phyloP scores from a whole-genome alignment of 2,329 filamentous ascomycete genomes.

The Neonectria sp. region DNA sequence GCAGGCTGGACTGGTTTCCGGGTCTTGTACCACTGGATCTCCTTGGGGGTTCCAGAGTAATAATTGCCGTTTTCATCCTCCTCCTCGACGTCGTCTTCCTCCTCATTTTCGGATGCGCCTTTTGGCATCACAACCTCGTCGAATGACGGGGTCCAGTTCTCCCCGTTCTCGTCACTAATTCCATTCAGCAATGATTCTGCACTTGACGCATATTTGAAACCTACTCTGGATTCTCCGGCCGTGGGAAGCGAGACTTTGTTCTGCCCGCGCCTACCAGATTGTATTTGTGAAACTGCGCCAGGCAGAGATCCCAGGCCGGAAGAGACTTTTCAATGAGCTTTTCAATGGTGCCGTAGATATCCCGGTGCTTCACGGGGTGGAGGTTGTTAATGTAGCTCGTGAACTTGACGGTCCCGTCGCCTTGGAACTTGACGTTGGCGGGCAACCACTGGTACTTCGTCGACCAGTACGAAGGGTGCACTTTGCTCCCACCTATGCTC shows the following conservation, averaged over 20 bases:
- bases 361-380: conserved; percentile 52
- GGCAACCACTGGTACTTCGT: conserved; percentile 48
- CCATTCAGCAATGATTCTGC: not conserved
- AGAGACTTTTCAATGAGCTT: conserved; percentile 54
- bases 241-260: conserved; percentile 30
- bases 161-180: conserved; percentile 29
- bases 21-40: not conserved
- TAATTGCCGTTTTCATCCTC: conserved; percentile 16
- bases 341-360: conserved; percentile 56
- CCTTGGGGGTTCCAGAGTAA: not conserved
- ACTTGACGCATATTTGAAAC: rapidly evolving
- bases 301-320: conserved; percentile 64
- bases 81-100: conserved; percentile 31
- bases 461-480: conserved; percentile 51
- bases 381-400: conserved; percentile 64
- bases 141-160: conserved; percentile 24
- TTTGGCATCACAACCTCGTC: conserved; percentile 8
- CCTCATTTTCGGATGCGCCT: not conserved
- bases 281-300: conserved; percentile 58
- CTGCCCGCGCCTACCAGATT: conserved; percentile 35
- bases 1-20: conserved; percentile 34
- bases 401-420: conserved; percentile 52
- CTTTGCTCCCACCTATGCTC: not conserved
- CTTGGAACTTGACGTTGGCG: conserved; percentile 56
- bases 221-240: conserved; percentile 26